phyloP scores from a whole-genome alignment of 176 grass and related monocot genomes.

The Rhynchospora breviuscula region DNA sequence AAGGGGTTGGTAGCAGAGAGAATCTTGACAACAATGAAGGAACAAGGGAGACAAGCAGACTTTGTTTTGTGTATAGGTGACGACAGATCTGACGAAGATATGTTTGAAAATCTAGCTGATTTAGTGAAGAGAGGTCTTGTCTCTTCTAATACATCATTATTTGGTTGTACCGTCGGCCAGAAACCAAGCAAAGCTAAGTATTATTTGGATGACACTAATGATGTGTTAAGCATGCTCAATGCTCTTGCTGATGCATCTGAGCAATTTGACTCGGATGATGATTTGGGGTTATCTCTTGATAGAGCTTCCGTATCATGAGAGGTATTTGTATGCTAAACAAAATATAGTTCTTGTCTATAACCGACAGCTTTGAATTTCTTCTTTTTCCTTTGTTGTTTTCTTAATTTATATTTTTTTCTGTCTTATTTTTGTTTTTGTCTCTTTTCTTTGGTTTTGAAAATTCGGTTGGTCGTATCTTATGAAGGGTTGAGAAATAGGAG shows the following conservation, averaged over 20 bases:
- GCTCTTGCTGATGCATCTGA: conserved; percentile 60
- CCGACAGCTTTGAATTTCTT: conserved; percentile 13
- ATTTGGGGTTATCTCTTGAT: conserved; percentile 25
- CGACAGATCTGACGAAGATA: conserved; percentile 88
- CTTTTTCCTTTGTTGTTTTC: neutral
- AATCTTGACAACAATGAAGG: conserved; percentile 71
- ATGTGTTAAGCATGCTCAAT: conserved; percentile 78
- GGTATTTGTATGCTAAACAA: conserved; percentile 15
- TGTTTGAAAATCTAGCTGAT: conserved; percentile 85
- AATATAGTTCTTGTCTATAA: conserved; percentile 25
- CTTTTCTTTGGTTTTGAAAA: conserved; percentile 16
- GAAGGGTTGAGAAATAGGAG: neutral
- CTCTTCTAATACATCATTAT: conserved; percentile 52
- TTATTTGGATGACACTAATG: conserved; percentile 89
- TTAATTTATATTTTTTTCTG: neutral
- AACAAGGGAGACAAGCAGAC: conserved; percentile 55
- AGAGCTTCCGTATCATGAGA: conserved; percentile 19
- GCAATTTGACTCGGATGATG: neutral
- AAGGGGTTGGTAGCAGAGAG: conserved; percentile 82
- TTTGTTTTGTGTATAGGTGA: conserved; percentile 89
- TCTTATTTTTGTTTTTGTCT: conserved; percentile 14
- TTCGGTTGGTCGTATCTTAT: neutral
- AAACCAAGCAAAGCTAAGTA: conserved; percentile 99
- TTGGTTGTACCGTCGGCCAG: conserved; percentile 90
- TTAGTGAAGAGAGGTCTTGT: conserved; percentile 50